Percentiles rank a stretch among this genome's conserved stretches.
Evolutionary conservation across 2,329 filamentous ascomycete genomes (phyloP).

Genomic region (Sporothrix pallida): DNA sequence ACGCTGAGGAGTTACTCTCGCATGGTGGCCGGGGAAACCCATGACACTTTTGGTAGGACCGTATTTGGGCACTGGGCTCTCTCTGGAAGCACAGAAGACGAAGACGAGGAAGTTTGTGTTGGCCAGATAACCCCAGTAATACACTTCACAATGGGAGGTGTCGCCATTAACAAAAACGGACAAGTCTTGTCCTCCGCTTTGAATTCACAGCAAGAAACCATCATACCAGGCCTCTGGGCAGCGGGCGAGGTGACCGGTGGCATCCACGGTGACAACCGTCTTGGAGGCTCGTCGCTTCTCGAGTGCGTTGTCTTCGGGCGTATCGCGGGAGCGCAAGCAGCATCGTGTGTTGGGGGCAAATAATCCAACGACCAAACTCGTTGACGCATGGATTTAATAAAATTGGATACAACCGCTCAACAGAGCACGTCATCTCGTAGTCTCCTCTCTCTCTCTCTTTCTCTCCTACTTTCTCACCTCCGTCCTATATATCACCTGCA

Average conservation of each 20-base stretch:
- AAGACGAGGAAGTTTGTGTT: slow-evolving; percentile 90
- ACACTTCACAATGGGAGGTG: slow-evolving; percentile 99
- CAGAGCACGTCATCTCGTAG: no score
- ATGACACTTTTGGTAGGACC: slow-evolving; percentile 95
- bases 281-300: slow-evolving; percentile 93
- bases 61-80: slow-evolving; percentile 97
- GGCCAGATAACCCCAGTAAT: slow-evolving; percentile 88
- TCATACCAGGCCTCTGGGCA: slow-evolving; percentile 92
- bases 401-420: no score
- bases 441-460: no score
- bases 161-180: slow-evolving; percentile 97
- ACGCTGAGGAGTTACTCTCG: slow-evolving; percentile 93
- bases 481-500: no score
- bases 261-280: slow-evolving; percentile 97
- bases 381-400: no score
- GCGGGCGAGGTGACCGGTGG: slow-evolving; percentile 97
- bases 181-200: slow-evolving; percentile 76
- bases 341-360: slow-evolving; percentile 46
- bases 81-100: slow-evolving; percentile 54
- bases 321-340: slow-evolving; percentile 95
- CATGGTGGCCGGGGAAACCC: slow-evolving; percentile 92
- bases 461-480: no score
- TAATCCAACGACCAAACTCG: neutral
- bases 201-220: slow-evolving; percentile 69
- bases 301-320: slow-evolving; percentile 98